These are phyloP conservation scores for Backusella circina DNA, from an alignment of 192 early-diverging fungal genomes.

Conservation along the genomic window DNA sequence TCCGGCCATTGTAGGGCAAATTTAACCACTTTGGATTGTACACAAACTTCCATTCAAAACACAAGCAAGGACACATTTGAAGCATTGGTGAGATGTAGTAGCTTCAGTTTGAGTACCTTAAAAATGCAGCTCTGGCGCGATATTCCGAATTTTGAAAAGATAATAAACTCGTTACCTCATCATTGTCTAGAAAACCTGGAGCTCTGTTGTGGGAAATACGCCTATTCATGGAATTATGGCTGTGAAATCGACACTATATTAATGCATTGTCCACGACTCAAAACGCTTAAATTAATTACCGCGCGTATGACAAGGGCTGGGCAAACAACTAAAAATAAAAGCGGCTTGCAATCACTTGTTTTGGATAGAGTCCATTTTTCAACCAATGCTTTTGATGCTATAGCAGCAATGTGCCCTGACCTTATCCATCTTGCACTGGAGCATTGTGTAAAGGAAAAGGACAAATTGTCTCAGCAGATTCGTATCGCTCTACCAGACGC, in stretches of 20 bases:
- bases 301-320: neutral
- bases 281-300: neutral
- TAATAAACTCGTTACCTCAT: neutral
- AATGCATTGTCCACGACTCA: neutral
- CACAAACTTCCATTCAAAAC: neutral
- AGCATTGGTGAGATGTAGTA: neutral
- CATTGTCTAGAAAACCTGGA: neutral
- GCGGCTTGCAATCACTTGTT: neutral
- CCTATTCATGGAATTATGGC: neutral
- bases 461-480: neutral
- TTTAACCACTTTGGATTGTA: neutral
- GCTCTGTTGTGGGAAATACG: neutral
- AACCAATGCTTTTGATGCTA: neutral
- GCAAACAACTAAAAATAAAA: neutral
- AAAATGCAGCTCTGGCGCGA: neutral
- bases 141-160: neutral
- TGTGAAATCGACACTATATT: neutral
- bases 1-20: neutral
- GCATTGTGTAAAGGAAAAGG: neutral
- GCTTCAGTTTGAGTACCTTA: neutral
- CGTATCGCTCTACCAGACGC: neutral
- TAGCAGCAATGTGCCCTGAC: neutral
- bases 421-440: neutral
- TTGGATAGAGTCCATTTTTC: neutral
- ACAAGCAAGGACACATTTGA: neutral